Conservation (phyloP, 2,329 filamentous ascomycete species). For the Phyllosticta paracitricarpa region DNA sequence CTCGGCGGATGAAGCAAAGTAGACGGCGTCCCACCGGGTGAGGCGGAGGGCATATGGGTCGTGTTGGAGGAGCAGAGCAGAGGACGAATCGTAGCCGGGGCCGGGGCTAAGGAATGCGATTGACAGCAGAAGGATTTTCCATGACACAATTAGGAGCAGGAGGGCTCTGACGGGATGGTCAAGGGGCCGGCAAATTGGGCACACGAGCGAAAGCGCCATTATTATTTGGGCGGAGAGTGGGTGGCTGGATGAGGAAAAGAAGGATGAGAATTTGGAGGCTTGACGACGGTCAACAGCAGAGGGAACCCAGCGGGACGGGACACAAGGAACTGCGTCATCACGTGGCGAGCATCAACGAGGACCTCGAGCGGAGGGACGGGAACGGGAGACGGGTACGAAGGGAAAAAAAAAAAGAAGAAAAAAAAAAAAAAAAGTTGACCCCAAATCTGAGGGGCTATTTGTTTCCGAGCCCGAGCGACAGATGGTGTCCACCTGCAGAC, state of each 20-base stretch:
- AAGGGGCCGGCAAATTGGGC: background rate
- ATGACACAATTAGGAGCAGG: conserved; percentile 42
- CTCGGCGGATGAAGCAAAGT: conserved; percentile 55
- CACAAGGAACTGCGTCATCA: background rate
- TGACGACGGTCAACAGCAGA: background rate
- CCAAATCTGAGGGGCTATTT: too few species aligned
- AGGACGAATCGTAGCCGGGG: conserved; percentile 70
- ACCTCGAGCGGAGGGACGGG: too few species aligned
- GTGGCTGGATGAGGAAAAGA: background rate
- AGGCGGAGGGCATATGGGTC: conserved; percentile 45
- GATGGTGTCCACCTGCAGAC: too few species aligned
- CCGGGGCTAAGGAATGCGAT: conserved; percentile 50
- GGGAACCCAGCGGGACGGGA: background rate
- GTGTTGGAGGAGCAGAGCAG: conserved; percentile 38
- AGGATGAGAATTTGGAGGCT: background rate
- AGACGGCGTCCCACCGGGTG: conserved; percentile 73
- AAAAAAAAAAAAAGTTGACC: too few species aligned
- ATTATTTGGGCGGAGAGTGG: background rate
- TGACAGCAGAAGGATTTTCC: conserved; percentile 58
- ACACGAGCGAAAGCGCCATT: background rate
- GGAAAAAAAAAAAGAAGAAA: too few species aligned
- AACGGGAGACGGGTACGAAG: too few species aligned
- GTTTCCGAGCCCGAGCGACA: too few species aligned
- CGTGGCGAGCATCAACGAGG: background rate
- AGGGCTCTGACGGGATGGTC: conserved; percentile 11